Evolutionary conservation across 495 filamentous ascomycete genomes (phyloP), one percentile per base, ranked within the genome.

Genomic region (Venustampulla echinocandica): DNA sequence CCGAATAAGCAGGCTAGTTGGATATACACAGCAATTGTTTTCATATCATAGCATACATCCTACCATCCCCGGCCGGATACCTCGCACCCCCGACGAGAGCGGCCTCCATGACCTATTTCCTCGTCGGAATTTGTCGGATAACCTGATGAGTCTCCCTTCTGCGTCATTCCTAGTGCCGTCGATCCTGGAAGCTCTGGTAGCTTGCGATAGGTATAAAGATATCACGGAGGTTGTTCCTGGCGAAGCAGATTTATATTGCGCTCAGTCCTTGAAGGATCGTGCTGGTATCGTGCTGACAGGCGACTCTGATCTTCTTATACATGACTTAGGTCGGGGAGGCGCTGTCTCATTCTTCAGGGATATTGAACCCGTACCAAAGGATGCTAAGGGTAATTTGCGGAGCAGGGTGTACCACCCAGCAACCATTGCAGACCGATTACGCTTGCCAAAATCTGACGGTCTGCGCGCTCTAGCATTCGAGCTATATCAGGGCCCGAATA

Each of bases 301-400:
- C 19, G 85, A 90, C 54, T 88, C 85, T 0, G 85, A 90, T 53
- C 66, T 88, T n/a, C 64, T 87, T 17, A 67, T 86, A 0, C 71
- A 85, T 54, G 71, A 85, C 38, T 65, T 86, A 3, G 83, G 81
- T 1, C 20, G 52, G 0, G 32, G 68, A 15, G 78, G 82, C 1
- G 62, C 66, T 4, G 77, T 87, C 1, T 58, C 77, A 3, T 77
- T 84, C 53, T 64, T 87, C 18, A 61, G 69, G 40, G 77, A 79
- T 23, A 47, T 79, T 3, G 57, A 59, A 20, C 11, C 32, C 4
- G 19, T 10, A 23, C 22, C 0, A 17, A 32, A 9, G 21, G 22
- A 11, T 5, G 30, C 34, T 15, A 25, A 10, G n/a, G n/a, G n/a
- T n/a, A 17, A 13, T 2, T 10, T 57, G 11, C 14, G 30, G 9